Base-by-base conservation (phyloP, 2,329 filamentous ascomycete genomes). In the Microdochium paspali region DNA sequence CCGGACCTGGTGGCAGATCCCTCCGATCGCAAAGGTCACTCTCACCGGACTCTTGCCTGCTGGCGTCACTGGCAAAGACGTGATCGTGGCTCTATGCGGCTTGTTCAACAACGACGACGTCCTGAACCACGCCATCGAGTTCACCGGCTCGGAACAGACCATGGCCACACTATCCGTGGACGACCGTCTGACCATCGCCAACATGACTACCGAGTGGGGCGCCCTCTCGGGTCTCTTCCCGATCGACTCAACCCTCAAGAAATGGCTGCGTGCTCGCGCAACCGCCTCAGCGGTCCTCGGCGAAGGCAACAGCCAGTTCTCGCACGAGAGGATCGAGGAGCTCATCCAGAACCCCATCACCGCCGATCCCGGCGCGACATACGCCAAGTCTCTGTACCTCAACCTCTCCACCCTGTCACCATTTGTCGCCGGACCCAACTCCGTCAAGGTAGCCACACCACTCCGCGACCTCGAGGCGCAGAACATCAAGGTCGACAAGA, bases 21-120 rank as follows among this genome's bases (percentile, higher is more conserved):
- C 91, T 0, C 88, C 89, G 0, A 79, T 95, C 24, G 87, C 86
- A 1, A 84, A 85, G 66, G 79, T 96, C 23, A 90, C 79, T 0
- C 73, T 97, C 10, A 87, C 77, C 0, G 90, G 90, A 6, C 66
- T 79, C 1, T 69, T 95, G 6, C 90, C 88, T 0, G 69, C 71
- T 1, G 90, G 90, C 10, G 90, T 95, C 1, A 89, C 85, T 0
- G 91, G 90, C 25, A 97, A 98, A 66, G 93, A 97, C 63, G 86
- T 95, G 12, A 97, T 97, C 54, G 79, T 96, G 24, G 87, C 89
- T 1, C 75, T 97, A 1, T 94, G 88, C 56, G 87, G 86, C 1
- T 68, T 95, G 0, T 94, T 97, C 71, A 86, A 87, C 66, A 80
- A 85, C 47, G 85, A 89, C 55, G 88, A 95, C 42, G 91, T 96